A percentile compares a stretch with the other conserved stretches of the same genome.
Conservation (phyloP, 2,329 filamentous ascomycete species). For the Alternaria angustiovoidea region DNA sequence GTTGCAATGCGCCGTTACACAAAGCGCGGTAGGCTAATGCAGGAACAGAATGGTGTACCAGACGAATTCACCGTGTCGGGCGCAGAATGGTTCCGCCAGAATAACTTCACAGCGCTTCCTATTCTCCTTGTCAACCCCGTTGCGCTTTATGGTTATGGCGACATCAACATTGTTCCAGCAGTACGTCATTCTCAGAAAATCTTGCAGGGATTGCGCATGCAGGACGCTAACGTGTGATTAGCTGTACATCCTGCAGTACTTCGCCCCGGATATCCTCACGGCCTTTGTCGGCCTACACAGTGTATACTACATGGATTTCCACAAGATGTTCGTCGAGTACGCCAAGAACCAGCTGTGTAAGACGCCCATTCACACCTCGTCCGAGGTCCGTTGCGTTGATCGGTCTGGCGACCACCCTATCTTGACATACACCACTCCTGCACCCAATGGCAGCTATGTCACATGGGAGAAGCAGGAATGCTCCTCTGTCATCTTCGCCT, state of each 20-base stretch:
- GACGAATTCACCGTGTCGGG: slow-evolving; percentile 47
- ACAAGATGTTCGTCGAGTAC: slow-evolving; percentile 47
- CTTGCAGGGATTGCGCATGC: slow-evolving; percentile 34
- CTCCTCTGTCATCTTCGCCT: slow-evolving; percentile 47
- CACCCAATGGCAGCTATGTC: slow-evolving; percentile 37
- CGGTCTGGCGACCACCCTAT: slow-evolving; percentile 45
- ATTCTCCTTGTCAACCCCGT: slow-evolving; percentile 47
- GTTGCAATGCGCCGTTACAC: slow-evolving; percentile 16
- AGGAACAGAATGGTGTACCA: slow-evolving; percentile 46
- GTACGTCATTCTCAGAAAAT: slow-evolving; percentile 38
- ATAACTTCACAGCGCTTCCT: slow-evolving; percentile 49
- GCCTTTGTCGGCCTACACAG: slow-evolving; percentile 47
- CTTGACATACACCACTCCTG: slow-evolving; percentile 42
- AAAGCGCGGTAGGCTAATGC: slow-evolving; percentile 23
- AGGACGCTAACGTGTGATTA: slow-evolving; percentile 40
- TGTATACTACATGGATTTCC: slow-evolving; percentile 51
- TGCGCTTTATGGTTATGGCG: slow-evolving; percentile 50
- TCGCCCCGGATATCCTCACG: slow-evolving; percentile 49
- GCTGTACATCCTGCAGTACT: slow-evolving; percentile 52
- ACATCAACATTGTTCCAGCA: slow-evolving; percentile 48
- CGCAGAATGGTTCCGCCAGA: slow-evolving; percentile 45
- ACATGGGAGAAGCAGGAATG: slow-evolving; percentile 46
- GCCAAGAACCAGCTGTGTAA: slow-evolving; percentile 42
- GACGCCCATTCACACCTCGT: slow-evolving; percentile 41
- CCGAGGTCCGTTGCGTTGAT: slow-evolving; percentile 48